These are phyloP conservation scores for Malbranchea cinnamomea DNA, from an alignment of 2,329 filamentous ascomycete species.

Conservation along the genomic window DNA sequence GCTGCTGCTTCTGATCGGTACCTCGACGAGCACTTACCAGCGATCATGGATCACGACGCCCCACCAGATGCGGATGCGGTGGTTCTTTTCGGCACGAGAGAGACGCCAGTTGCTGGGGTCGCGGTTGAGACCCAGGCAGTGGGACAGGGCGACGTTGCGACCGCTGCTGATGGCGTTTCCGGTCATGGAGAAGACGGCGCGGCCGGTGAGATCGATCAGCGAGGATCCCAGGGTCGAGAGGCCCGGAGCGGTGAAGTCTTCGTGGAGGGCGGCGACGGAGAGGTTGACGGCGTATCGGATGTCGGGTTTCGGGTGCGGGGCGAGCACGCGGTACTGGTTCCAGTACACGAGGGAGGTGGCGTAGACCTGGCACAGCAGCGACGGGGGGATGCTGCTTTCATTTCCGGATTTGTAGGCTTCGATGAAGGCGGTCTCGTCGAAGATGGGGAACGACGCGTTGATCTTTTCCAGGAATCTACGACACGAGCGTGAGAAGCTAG, in stretches of 20 bases:
- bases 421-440: constrained; percentile 41
- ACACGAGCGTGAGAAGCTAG: constrained; percentile 10
- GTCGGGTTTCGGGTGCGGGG: constrained; percentile 38
- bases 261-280: constrained; percentile 44
- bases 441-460: constrained; percentile 46
- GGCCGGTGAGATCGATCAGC: constrained; percentile 43
- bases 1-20: background rate
- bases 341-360: constrained; percentile 45
- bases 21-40: constrained; percentile 22
- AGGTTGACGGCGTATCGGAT: constrained; percentile 48
- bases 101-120: constrained; percentile 40
- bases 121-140: constrained; percentile 41
- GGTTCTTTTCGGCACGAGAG: constrained; percentile 34
- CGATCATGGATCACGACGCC: constrained; percentile 42
- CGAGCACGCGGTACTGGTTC: constrained; percentile 33
- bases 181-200: constrained; percentile 45
- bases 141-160: constrained; percentile 38
- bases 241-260: constrained; percentile 43
- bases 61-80: constrained; percentile 42
- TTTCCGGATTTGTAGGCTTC: constrained; percentile 32
- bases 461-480: constrained; percentile 40
- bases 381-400: constrained; percentile 38
- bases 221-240: constrained; percentile 44
- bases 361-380: constrained; percentile 42
- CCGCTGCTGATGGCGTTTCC: constrained; percentile 42